Base-by-base conservation (phyloP, 2,329 filamentous ascomycete species). In the Colletotrichum tropicicola region DNA sequence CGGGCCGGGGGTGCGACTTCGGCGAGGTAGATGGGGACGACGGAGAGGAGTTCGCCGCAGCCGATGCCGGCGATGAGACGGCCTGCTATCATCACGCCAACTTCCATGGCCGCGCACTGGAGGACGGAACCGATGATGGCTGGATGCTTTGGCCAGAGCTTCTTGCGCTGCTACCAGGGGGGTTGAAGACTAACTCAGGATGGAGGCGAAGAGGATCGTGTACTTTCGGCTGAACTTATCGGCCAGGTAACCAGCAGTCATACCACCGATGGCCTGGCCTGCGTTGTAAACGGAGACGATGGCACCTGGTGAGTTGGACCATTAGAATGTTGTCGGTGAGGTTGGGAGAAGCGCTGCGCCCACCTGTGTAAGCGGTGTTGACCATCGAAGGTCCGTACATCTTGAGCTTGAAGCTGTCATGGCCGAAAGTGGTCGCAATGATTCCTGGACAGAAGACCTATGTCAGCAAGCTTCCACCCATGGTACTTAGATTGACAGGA, bases 271-370 rank as follows among this genome's bases (percentile, higher is more conserved):
- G 6, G 72, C 72, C 39, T 75, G 70, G 1, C 74, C 74, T 17
- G 73, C 74, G n/a, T 76, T 73, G 66, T 75, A 77, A 3, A 73
- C 67, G 0, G 72, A 76, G 2, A 78, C 74, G 10, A 77, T 75
- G 17, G 70, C 74, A 4, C 74, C 73, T 10, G 7, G 17, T n/a
- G 3, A 44, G 10, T 2, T 6, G 4, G 13, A 12, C 45, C 39
- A 32, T 13, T 8, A 30, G 2, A 19, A 6, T 5, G 8, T 39
- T 15, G 17, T 23, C n/a, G 3, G 13, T 12, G 1, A 15, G n/a
- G n/a, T n/a, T n/a, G n/a, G n/a, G n/a, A n/a, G n/a, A n/a, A n/a
- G n/a, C n/a, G n/a, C n/a, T n/a, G n/a, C 5, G 6, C 45, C 27
- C 51, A 68, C 71, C 70, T 21, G 68, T 66, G 25, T 73, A 54